Evolutionary conservation across 2,329 filamentous ascomycete genomes (phyloP).

Genomic region (Lecanicillium sp.): DNA sequence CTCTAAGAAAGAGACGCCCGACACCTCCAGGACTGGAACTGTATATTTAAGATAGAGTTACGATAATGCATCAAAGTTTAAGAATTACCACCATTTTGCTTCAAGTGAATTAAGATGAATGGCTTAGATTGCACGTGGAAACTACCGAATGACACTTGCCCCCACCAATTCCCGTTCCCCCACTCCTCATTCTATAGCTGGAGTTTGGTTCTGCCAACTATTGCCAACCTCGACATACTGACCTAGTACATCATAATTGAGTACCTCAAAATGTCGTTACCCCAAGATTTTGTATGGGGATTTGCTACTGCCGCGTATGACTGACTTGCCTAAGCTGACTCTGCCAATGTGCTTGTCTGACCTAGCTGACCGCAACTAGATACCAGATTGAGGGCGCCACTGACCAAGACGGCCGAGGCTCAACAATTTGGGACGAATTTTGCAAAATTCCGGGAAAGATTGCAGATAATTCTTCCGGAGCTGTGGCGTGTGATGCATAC

Average conservation of each 20-base stretch:
- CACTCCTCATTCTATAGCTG: no score
- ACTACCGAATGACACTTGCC: no score
- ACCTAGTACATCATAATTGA: neutral
- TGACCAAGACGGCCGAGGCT: constrained; percentile 68
- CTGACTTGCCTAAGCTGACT: neutral
- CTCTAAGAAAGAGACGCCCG: no score
- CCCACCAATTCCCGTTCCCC: no score
- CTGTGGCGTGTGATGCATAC: constrained; percentile 81
- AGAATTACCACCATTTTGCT: no score
- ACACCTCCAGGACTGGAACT: no score
- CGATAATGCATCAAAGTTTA: no score
- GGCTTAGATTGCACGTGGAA: no score
- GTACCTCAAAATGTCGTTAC: constrained; percentile 42
- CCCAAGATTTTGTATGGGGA: constrained; percentile 63
- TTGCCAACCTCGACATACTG: neutral
- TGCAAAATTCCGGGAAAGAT: constrained; percentile 77
- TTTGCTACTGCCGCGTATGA: constrained; percentile 63
- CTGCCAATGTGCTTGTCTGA: neutral
- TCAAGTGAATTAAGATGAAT: no score
- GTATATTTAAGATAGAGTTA: no score
- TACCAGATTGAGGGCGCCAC: constrained; percentile 82
- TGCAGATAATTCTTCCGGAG: constrained; percentile 68
- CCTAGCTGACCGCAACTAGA: constrained; percentile 38
- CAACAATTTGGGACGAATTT: constrained; percentile 89
- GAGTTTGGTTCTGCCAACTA: no score